Percentiles rank a stretch among this genome's conserved stretches.
phyloP scores from a whole-genome alignment of 2,329 filamentous ascomycete genomes.

The Diaporthe sp. region DNA sequence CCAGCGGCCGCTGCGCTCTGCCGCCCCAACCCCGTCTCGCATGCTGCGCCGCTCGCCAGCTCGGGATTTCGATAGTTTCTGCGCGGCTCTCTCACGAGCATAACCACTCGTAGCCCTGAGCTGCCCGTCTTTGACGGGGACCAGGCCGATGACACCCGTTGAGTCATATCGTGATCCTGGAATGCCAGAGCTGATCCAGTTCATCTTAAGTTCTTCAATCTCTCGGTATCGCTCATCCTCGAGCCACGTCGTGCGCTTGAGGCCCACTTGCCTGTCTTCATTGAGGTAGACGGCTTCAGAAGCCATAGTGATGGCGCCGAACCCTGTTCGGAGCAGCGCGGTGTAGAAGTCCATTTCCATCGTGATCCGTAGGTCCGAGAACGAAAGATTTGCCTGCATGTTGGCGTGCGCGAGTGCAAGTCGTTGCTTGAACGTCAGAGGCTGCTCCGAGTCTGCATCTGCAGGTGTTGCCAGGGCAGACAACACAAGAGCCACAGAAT shows the following conservation, averaged over 20 bases:
- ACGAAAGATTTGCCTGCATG: slow-evolving; percentile 90
- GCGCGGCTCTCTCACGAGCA: slow-evolving; percentile 77
- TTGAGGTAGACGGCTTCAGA: slow-evolving; percentile 97
- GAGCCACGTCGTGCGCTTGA: slow-evolving; percentile 87
- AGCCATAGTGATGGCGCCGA: slow-evolving; percentile 90
- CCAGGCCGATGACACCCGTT: slow-evolving; percentile 67
- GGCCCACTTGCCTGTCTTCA: slow-evolving; percentile 82
- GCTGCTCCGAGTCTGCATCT: slow-evolving; percentile 52
- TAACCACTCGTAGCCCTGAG: slow-evolving; percentile 69
- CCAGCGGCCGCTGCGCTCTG: slow-evolving; percentile 85
- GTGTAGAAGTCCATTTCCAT: slow-evolving; percentile 97
- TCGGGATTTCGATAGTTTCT: slow-evolving; percentile 65
- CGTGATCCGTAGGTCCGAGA: slow-evolving; percentile 84
- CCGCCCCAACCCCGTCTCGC: slow-evolving; percentile 80
- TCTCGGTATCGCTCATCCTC: slow-evolving; percentile 89
- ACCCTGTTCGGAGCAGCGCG: slow-evolving; percentile 86
- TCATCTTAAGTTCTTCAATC: slow-evolving; percentile 72
- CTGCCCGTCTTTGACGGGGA: slow-evolving; percentile 66
- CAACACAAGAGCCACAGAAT: slow-evolving; percentile 80
- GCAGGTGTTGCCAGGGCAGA: slow-evolving; percentile 78
- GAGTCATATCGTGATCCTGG: slow-evolving; percentile 65
- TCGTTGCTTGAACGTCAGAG: slow-evolving; percentile 68
- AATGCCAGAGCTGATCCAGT: slow-evolving; percentile 63
- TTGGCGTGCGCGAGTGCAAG: slow-evolving; percentile 83
- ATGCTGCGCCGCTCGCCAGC: slow-evolving; percentile 59